Conservation (phyloP, 2,329 filamentous ascomycete species). For the Chaetothyriales sp. region DNA sequence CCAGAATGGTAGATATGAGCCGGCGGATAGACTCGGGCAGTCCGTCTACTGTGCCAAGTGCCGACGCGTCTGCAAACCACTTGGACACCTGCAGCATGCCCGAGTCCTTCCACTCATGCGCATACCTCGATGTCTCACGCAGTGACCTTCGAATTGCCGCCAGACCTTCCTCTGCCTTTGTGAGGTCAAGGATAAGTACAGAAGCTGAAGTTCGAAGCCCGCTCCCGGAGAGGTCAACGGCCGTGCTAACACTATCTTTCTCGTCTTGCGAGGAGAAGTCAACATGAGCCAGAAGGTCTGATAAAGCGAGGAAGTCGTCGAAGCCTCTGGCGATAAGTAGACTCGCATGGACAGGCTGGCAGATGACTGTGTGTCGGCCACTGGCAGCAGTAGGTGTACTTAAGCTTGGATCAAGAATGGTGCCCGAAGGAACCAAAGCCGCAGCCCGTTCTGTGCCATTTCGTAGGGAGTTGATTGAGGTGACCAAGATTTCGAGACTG, state of each 20-base stretch:
- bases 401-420: conserved; percentile 59
- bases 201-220: conserved; percentile 26
- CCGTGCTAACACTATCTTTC: conserved; percentile 37
- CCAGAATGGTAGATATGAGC: conserved; percentile 54
- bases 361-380: conserved; percentile 52
- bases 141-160: conserved; percentile 55
- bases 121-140: conserved; percentile 56
- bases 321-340: conserved; percentile 63
- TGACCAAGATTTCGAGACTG: conserved; percentile 48
- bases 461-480: conserved; percentile 26
- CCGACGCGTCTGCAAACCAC: conserved; percentile 42
- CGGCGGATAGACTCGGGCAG: conserved; percentile 54
- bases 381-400: conserved; percentile 53
- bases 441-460: conserved; percentile 13
- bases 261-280: conserved; percentile 26
- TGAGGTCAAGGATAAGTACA: conserved; percentile 46
- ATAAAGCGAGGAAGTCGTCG: conserved; percentile 42
- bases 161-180: conserved; percentile 49
- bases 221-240: conserved; percentile 32
- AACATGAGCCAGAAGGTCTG: conserved; percentile 22
- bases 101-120: conserved; percentile 60
- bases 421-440: conserved; percentile 33
- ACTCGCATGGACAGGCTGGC: conserved; percentile 72
- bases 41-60: conserved; percentile 25
- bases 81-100: conserved; percentile 50